Base-by-base conservation (phyloP, 202 grass and related monocot species). In the Dendrocalamus latiflorus region DNA sequence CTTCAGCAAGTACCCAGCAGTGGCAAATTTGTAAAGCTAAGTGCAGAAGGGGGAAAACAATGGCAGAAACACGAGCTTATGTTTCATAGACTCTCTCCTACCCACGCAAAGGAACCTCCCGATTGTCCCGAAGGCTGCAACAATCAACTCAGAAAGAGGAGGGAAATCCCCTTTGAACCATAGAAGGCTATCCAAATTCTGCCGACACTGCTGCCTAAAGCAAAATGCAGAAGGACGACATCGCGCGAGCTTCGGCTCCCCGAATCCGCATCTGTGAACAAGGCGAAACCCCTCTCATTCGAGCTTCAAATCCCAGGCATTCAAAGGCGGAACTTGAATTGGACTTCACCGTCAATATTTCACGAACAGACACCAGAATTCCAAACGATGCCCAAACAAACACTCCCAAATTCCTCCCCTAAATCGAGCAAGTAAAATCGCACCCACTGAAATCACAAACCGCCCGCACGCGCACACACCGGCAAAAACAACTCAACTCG, bases 361-460 rank as follows among this genome's bases (percentile, higher is more conserved):
- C 14, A n/a, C 26, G 37, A 65, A 20, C 20, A 67, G 58, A 34
- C 39, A 74, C 58, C 6, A 36, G 59, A 82, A 86, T 78, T 90
- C 59, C 30, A 59, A 51, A 73, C 30, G 15, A 47, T 50, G 11
- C 33, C 47, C 60, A 9, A 39, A 65, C 86, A 84, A 61, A 14
- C 26, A 28, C 13, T 16, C 68, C 75, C 4, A 45, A 45, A 45
- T 13, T n/a, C 43, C 43, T 45, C 12, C 43, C 43, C 43, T 45
- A 45, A 45, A 45, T 45, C 28, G 38, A 65, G 39, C 3, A 70
- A 48, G 58, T 18, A 26, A 60, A 60, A 60, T 37, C 13, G 21
- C n/a, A 26, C n/a, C 48, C 48, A 15, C 18, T 17, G 79, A 60
- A 65, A 55, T 85, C 87, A 45, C n/a, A 45, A 55, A 65, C 65